Percentiles rank a stretch among this genome's conserved stretches.
Evolutionary conservation across 768 basidiomycete species (phyloP).

Genomic region (Mycena metata): DNA sequence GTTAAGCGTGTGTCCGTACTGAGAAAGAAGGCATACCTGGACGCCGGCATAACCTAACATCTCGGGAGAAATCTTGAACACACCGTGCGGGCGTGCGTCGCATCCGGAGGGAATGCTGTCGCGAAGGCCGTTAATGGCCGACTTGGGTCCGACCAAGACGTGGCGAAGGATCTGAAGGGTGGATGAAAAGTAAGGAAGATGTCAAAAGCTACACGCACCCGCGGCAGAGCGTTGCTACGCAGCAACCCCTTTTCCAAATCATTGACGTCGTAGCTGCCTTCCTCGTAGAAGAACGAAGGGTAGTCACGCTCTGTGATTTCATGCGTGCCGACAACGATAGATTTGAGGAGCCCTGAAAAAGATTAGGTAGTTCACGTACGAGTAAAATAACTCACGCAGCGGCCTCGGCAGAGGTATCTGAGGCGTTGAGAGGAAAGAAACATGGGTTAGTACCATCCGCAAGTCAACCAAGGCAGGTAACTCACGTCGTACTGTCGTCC

Average conservation of each 20-base stretch:
- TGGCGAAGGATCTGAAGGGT: conserved; percentile 2
- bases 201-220: background rate
- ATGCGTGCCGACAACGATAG: background rate
- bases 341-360: background rate
- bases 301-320: background rate
- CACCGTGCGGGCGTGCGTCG: background rate
- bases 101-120: background rate
- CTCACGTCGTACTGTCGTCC: too few relatives aligned
- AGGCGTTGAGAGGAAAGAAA: too few relatives aligned
- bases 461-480: too few relatives aligned
- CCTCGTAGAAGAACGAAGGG: conserved; percentile 7
- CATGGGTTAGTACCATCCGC: too few relatives aligned
- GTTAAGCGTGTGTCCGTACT: background rate
- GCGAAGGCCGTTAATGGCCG: background rate
- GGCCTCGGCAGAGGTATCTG: background rate
- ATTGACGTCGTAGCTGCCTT: background rate
- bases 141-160: background rate
- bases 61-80: background rate
- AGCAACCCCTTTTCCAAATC: background rate
- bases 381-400: background rate
- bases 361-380: background rate
- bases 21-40: background rate
- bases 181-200: background rate
- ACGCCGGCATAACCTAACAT: conserved; percentile 1
- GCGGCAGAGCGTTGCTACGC: background rate